Evolutionary conservation across 441 rosid genomes (phyloP), one percentile per base, ranked within the genome.

Genomic region (Viola pubescens): DNA sequence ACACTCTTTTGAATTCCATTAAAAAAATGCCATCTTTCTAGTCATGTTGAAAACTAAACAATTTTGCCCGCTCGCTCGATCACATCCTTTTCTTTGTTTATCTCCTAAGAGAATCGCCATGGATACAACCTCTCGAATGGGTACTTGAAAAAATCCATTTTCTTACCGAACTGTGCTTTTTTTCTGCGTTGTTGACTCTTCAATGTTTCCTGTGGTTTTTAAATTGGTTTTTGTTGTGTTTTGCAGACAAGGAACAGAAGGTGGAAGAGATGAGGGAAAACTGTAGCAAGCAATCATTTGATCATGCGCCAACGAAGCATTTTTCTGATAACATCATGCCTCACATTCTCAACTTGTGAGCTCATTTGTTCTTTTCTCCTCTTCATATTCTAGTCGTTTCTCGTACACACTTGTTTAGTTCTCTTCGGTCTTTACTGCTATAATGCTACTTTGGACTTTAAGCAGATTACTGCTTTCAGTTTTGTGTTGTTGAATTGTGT

Each of bases 311-410:
- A 34, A 12, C 19, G 16, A 69, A 57, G 49, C 66, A 54, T 4
- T 59, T 73, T 40, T 70, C 91, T 63, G 86, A 80, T 63, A 46
- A 52, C 56, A 73, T 87, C 61, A 71, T 90, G 57, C 94, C 95
- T 66, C 97, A 84, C 62, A 65, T 90, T 59, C 91, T 87, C 61
- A 90, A 84, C 69, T 40, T 87, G 97, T 87, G 51, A 77, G 89
- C 67, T 1, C 53, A 37, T 59, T 56, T 26, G 37, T 51, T 56
- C 9, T 13, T 48, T 39, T 7, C 9, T 40, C 1, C 6, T 13
- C 9, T 37, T 7, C 34, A 12, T 38, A 5, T 12, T 37, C 19
- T 3, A 9, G 7, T 8, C 10, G 3, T 26, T 11, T 0, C n/a
- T 10, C 7, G 4, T 12, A 6, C 37, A 3, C 4, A 2, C n/a